Evolutionary conservation across 768 basidiomycete species (phyloP), one percentile per base, ranked within the genome.

Genomic region (Suillus clintonianus): DNA sequence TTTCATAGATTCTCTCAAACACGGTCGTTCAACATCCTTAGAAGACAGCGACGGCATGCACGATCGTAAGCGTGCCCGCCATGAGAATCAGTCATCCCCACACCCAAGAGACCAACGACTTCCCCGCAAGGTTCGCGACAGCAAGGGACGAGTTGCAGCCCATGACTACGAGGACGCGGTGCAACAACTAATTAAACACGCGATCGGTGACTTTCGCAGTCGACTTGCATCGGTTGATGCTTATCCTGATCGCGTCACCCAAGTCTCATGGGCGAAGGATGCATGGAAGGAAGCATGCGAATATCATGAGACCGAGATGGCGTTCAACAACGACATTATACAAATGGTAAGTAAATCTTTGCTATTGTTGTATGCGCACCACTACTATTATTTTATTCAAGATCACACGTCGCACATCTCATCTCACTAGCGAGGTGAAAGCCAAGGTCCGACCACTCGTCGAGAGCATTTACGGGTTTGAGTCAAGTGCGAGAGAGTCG

Each of bases 401-500:
- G 60, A 61, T 64, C 22, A 45, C 63, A 2, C 24, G 11, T 32
- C 68, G 69, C 36, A 70, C 67, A 1, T 60, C 64, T 2, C 73
- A 74, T 41, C 58, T 69, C 22, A 66, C 67, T 5, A 67, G 72
- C 6, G 69, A 71, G 54, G 62, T 27, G 27, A 74, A 73, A 59
- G 57, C 66, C 5, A 70, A 70, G 61, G 59, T 64, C 2, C 30
- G 59, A 2, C 19, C 58, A 0, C 45, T 73, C n/a, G 64, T 68
- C 1, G 70, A 72, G 42, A 56, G 65, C 27, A 27, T 27, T 27
- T 27, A 27, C 4, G 27, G 27, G 27, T 27, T 73, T 47, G 53
- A 67, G 24, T 70, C 64, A 45, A 72, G 70, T 14, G 61, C 62
- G 5, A 68, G 67, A 32, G 57, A 48, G 36, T 64, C 65, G 3